phyloP scores from a whole-genome alignment of 805 yeast species.

The Schwanniomyces sp. region DNA sequence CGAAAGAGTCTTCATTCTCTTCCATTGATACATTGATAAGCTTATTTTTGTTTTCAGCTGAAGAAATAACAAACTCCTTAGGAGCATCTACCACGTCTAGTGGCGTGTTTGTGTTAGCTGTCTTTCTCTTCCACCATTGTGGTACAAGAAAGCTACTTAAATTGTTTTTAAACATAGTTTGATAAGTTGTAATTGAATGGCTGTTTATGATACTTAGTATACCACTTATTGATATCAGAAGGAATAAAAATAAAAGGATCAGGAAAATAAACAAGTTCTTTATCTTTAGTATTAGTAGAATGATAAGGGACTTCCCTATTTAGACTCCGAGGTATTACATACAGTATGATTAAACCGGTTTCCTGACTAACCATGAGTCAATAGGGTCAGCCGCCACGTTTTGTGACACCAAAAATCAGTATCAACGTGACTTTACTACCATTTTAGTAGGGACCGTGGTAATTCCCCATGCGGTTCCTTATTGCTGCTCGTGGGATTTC shows the following conservation, averaged over 20 bases:
- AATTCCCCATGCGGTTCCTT: too few relatives aligned
- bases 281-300: not conserved
- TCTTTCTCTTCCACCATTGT: conserved; percentile 14
- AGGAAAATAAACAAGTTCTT: not conserved
- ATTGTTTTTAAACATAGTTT: conserved; percentile 16
- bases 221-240: not conserved
- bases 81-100: conserved; percentile 13
- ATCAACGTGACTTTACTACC: too few relatives aligned
- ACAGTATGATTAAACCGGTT: not conserved
- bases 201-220: not conserved
- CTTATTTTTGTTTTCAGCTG: conserved; percentile 21
- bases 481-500: too few relatives aligned
- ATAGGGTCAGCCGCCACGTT: too few relatives aligned
- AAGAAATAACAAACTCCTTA: conserved; percentile 26
- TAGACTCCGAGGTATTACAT: not conserved
- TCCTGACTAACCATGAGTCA: not conserved
- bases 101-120: conserved; percentile 1
- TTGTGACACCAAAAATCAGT: too few relatives aligned
- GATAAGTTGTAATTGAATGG: not conserved
- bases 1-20: conserved; percentile 30
- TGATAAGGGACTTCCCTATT: not conserved
- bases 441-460: too few relatives aligned
- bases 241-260: not conserved
- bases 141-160: conserved; percentile 13
- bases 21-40: conserved; percentile 36